Conservation (phyloP, 2,329 filamentous ascomycete species). For the Scedosporium dehoogii region DNA sequence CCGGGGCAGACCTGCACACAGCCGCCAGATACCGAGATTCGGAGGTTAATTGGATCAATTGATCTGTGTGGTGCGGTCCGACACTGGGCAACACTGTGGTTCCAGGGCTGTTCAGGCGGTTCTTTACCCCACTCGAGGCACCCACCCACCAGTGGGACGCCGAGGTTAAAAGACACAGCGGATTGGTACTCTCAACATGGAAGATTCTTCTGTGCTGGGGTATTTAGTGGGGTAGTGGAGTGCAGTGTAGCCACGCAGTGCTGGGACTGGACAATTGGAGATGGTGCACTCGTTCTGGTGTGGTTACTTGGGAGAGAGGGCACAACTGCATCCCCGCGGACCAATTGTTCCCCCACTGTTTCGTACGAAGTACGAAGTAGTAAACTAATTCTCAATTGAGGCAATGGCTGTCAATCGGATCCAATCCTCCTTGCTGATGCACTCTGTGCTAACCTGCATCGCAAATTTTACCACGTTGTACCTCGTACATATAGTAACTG, state of each 20-base stretch:
- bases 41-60: not conserved
- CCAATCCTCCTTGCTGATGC: not conserved
- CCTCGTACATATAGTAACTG: no score
- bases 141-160: not conserved
- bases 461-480: not conserved
- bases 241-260: no score
- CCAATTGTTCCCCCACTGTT: no score
- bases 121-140: not conserved
- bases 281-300: no score
- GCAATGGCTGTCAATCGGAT: not conserved
- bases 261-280: no score
- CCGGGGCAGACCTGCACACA: not conserved
- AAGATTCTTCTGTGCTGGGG: not conserved
- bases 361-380: no score
- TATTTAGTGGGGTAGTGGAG: not conserved
- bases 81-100: not conserved
- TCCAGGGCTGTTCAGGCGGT: not conserved
- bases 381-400: no score
- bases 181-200: no score
- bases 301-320: no score
- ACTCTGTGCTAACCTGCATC: not conserved
- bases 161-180: not conserved
- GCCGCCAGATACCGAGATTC: not conserved
- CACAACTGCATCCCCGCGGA: no score
- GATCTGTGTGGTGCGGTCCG: not conserved